Percentiles rank a stretch among this genome's conserved stretches.
Evolutionary conservation across 2,329 filamentous ascomycete genomes (phyloP).

Genomic region (Botrytis sinoallii): DNA sequence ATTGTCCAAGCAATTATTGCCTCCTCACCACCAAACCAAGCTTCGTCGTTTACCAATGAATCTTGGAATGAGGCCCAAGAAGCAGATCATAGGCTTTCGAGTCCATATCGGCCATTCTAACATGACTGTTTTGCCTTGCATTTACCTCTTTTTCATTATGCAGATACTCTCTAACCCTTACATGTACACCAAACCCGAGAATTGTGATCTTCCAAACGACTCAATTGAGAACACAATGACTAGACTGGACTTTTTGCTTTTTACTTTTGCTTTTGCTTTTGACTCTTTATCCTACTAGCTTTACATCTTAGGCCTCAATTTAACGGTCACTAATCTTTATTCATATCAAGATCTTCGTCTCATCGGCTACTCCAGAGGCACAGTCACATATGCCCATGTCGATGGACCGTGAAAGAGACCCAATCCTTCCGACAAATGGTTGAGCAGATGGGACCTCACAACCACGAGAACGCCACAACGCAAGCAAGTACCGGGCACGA

Average conservation of each 20-base stretch:
- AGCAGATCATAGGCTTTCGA: conserved; percentile 31
- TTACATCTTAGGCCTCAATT: conserved; percentile 6
- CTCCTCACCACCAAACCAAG: conserved; percentile 20
- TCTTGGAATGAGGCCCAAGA: conserved; percentile 16
- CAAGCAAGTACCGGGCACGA: conserved; percentile 14
- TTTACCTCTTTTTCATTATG: conserved; percentile 12
- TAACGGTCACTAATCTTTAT: conserved; percentile 3
- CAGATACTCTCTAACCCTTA: neutral
- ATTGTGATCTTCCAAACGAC: neutral
- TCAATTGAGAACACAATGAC: neutral
- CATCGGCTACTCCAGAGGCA: conserved; percentile 31
- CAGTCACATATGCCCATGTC: conserved; percentile 12
- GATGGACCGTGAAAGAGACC: conserved; percentile 6
- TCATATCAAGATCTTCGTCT: conserved; percentile 21
- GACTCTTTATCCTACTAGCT: neutral
- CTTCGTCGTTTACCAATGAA: conserved; percentile 31
- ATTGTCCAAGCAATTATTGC: conserved; percentile 22
- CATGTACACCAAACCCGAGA: neutral
- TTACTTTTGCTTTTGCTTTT: no score
- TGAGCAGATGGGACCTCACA: conserved; percentile 9
- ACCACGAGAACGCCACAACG: conserved; percentile 12
- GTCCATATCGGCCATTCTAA: neutral
- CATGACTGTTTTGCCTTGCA: neutral
- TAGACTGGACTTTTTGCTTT: neutral
- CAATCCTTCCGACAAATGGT: conserved; percentile 1